Evolutionary conservation across 139 green algal species (phyloP).

Genomic region (Astrephomene gubernaculifera): DNA sequence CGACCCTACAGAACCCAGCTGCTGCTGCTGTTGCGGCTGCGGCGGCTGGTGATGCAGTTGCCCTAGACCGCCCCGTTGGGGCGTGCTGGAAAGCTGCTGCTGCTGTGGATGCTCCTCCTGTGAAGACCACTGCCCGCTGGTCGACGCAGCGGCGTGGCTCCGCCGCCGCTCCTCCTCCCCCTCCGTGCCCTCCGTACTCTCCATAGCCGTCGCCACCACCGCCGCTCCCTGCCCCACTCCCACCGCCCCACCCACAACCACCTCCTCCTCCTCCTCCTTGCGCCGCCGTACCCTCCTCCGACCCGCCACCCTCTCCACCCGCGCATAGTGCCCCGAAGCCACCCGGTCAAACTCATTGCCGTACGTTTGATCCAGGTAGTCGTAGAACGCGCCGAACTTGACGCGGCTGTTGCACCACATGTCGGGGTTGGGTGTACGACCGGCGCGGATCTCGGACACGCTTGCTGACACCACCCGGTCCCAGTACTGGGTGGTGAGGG

Average conservation of each 20-base stretch:
- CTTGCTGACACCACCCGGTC: constrained; percentile 87
- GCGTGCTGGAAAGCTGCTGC: too few relatives aligned
- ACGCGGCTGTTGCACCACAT: constrained; percentile 95
- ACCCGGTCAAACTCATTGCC: constrained; percentile 44
- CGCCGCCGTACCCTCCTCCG: too few relatives aligned
- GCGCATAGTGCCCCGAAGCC: constrained; percentile 58
- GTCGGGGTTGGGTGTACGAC: constrained; percentile 98
- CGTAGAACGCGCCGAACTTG: constrained; percentile 86
- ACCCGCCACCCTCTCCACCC: constrained; percentile 32
- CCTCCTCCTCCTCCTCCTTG: background rate
- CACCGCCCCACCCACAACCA: too few relatives aligned
- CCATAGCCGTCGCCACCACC: background rate
- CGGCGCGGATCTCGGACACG: constrained; percentile 86
- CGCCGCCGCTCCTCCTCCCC: background rate
- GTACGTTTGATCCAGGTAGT: constrained; percentile 76
- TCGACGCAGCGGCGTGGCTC: background rate
- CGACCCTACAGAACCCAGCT: too few relatives aligned
- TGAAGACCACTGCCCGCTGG: background rate
- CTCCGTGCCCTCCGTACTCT: background rate
- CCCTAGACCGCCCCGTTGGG: too few relatives aligned
- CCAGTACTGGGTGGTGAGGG: constrained; percentile 91
- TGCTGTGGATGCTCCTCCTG: background rate
- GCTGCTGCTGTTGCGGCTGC: background rate
- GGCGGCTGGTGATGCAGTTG: too few relatives aligned
- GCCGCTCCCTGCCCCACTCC: background rate